phyloP scores from a whole-genome alignment of 2,329 filamentous ascomycete species.

The Cladosporium sp. region DNA sequence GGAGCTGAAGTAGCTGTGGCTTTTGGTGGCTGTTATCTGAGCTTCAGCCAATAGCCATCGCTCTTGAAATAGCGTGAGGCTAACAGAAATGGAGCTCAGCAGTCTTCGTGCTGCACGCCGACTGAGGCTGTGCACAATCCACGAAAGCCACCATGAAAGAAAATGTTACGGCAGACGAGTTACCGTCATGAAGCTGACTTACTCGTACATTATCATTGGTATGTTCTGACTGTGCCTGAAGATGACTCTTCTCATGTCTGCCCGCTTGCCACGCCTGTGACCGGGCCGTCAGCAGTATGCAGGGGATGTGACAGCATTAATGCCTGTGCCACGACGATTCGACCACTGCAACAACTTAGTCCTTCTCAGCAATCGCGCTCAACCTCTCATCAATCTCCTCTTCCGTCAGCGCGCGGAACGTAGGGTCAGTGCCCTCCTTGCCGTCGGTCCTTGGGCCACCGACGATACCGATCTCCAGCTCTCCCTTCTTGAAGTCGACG shows the following conservation, averaged over 20 bases:
- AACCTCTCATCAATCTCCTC: constrained; percentile 98
- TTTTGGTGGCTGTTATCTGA: not conserved
- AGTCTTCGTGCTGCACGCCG: not conserved
- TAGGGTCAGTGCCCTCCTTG: constrained; percentile 71
- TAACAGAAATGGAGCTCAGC: not conserved
- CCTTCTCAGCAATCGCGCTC: constrained; percentile 98
- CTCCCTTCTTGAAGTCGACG: constrained; percentile 99
- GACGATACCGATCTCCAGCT: constrained; percentile 96
- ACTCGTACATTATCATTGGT: constrained; percentile 12
- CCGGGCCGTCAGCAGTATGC: not conserved
- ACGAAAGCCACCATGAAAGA: not conserved
- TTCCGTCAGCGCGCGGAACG: constrained; percentile 86
- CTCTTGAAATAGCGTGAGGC: constrained; percentile 4
- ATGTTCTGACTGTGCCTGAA: constrained; percentile 9
- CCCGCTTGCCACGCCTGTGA: not conserved
- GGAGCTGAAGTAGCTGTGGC: constrained; percentile 1
- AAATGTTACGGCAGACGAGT: not conserved
- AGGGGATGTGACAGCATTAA: not conserved
- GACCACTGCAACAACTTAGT: constrained; percentile 52
- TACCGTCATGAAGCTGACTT: not conserved
- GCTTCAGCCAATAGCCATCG: not conserved
- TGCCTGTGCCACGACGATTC: not conserved
- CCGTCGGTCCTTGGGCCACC: constrained; percentile 81
- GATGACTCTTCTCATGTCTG: constrained; percentile 8
- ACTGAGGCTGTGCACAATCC: constrained; percentile 4